These are phyloP conservation scores for Beta lomatogona DNA, from an alignment of 179 eudicot species.

Conservation along the genomic window DNA sequence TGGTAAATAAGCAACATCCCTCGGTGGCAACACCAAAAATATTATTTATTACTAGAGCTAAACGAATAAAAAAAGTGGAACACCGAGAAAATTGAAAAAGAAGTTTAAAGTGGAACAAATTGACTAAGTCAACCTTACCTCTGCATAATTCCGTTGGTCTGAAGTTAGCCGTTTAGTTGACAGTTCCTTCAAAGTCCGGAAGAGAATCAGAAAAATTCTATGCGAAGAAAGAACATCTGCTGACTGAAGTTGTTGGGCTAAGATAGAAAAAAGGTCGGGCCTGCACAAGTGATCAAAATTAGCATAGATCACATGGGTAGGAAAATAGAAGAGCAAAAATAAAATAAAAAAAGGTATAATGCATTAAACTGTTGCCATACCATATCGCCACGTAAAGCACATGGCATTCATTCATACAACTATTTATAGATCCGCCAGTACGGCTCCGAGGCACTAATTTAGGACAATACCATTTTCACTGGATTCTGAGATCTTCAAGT, in stretches of 20 bases:
- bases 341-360: background rate
- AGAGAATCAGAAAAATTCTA: conserved; percentile 89
- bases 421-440: background rate
- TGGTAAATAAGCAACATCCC: background rate
- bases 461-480: background rate
- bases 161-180: conserved; percentile 88
- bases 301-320: conserved; percentile 10
- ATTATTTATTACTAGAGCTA: background rate
- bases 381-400: background rate
- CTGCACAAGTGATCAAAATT: conserved; percentile 47
- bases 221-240: conserved; percentile 85
- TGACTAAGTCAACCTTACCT: conserved; percentile 49
- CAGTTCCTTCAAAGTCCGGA: conserved; percentile 85
- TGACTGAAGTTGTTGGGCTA: conserved; percentile 90
- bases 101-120: conserved; percentile 10
- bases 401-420: conserved; percentile 8
- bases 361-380: background rate
- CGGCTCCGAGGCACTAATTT: background rate
- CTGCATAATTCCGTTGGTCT: conserved; percentile 84
- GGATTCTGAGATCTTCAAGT: background rate
- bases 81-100: conserved; percentile 6
- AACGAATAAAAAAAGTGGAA: background rate
- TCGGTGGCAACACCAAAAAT: background rate
- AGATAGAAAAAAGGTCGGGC: conserved; percentile 78
- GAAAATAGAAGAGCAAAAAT: background rate